These are phyloP conservation scores for Ceratobasidium papillatum DNA, from an alignment of 1,284 basidiomycete genomes.

Conservation along the genomic window DNA sequence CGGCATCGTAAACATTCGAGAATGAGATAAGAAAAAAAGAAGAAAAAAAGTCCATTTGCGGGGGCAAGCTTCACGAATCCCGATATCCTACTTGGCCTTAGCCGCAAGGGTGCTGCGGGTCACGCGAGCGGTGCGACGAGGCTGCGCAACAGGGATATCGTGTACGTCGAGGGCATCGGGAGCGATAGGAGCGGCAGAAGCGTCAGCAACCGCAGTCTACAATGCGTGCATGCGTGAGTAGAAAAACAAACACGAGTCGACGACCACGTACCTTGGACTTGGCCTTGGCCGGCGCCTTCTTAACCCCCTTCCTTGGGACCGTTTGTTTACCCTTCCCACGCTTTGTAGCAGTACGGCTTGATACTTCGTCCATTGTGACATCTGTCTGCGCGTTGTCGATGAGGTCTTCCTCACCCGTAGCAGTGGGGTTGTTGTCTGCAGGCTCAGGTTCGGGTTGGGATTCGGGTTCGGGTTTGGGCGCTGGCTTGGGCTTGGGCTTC, in stretches of 20 bases:
- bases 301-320: neutral
- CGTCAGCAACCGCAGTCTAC: neutral
- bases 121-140: neutral
- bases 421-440: neutral
- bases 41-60: neutral
- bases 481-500: neutral
- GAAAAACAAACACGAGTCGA: neutral
- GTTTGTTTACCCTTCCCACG: neutral
- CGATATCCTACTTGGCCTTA: neutral
- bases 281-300: neutral
- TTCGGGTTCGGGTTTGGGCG: neutral
- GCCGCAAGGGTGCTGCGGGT: neutral
- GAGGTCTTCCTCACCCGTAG: neutral
- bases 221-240: neutral
- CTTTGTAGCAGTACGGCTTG: neutral
- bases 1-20: neutral
- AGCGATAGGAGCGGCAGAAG: neutral
- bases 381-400: neutral
- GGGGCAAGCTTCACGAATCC: too few relatives aligned
- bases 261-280: neutral
- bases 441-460: neutral
- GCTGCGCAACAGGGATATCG: neutral
- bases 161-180: neutral
- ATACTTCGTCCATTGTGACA: neutral
- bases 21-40: neutral